Conservation (phyloP, 306 rosid species). For the Cyclanthera cordifolia region DNA sequence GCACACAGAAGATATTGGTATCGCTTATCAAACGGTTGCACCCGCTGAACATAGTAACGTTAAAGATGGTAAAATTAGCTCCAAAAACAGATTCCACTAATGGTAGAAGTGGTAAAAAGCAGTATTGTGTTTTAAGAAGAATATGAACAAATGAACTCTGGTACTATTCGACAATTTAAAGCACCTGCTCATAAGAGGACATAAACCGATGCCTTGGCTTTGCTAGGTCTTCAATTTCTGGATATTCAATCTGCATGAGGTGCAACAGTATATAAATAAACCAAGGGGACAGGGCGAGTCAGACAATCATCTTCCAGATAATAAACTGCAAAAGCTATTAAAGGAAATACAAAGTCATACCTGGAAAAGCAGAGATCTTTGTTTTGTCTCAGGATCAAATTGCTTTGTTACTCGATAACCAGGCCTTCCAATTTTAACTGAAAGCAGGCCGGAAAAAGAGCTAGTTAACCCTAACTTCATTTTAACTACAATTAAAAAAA, state of each 20-base stretch:
- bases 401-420: slow-evolving; percentile 91
- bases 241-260: slow-evolving; percentile 70
- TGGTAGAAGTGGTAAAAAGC: background rate
- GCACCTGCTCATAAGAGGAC: slow-evolving; percentile 95
- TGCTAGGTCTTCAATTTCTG: slow-evolving; percentile 83
- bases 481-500: background rate
- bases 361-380: slow-evolving; percentile 91
- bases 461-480: background rate
- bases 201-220: slow-evolving; percentile 92
- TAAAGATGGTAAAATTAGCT: background rate
- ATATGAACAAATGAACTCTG: background rate
- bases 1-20: slow-evolving; percentile 80
- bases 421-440: slow-evolving; percentile 95
- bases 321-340: too few relatives aligned
- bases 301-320: background rate
- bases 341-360: slow-evolving; percentile 21
- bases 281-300: background rate
- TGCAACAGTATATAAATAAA: background rate
- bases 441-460: slow-evolving; percentile 11
- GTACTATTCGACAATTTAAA: background rate
- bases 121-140: background rate
- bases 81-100: background rate
- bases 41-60: slow-evolving; percentile 32
- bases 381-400: slow-evolving; percentile 80
- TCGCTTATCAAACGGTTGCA: slow-evolving; percentile 70